Evolutionary conservation across 768 basidiomycete genomes (phyloP).

Genomic region (Trametes gibbosa): DNA sequence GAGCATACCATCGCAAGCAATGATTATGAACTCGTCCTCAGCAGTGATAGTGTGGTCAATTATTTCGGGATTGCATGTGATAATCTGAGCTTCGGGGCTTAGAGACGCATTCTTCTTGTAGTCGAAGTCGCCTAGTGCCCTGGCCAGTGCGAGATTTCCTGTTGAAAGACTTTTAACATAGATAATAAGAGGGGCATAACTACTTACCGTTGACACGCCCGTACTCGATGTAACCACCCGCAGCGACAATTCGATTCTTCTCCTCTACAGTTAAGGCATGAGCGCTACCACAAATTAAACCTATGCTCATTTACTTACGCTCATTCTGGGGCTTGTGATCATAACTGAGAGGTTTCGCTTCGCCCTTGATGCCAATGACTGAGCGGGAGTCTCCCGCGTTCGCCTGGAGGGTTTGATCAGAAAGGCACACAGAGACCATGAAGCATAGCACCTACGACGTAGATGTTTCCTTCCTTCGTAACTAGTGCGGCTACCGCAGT

Average conservation of each 20-base stretch:
- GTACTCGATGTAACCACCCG: conserved; percentile 95
- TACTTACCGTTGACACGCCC: conserved; percentile 89
- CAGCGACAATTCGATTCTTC: conserved; percentile 78
- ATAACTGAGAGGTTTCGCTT: conserved; percentile 83
- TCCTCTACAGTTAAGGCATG: conserved; percentile 52
- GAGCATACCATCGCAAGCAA: conserved; percentile 90
- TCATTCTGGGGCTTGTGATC: conserved; percentile 96
- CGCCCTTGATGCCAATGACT: conserved; percentile 81
- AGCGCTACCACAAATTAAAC: not conserved
- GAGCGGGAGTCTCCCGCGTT: conserved; percentile 97
- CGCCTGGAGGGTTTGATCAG: conserved; percentile 54
- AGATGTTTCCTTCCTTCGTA: conserved; percentile 74
- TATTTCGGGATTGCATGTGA: conserved; percentile 93
- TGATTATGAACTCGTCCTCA: conserved; percentile 95
- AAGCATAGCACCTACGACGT: conserved; percentile 55
- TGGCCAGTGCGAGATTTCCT: conserved; percentile 95
- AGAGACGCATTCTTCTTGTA: conserved; percentile 93
- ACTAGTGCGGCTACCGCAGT: conserved; percentile 90
- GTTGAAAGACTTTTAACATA: conserved; percentile 1
- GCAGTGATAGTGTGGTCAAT: conserved; percentile 74
- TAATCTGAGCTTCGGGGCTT: conserved; percentile 85
- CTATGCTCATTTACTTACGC: conserved; percentile 43
- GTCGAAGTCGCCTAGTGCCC: conserved; percentile 96
- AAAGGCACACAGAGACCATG: not conserved
- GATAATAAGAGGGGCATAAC: not conserved